Evolutionary conservation across 768 basidiomycete genomes (phyloP).

Genomic region (Trametes elegans): DNA sequence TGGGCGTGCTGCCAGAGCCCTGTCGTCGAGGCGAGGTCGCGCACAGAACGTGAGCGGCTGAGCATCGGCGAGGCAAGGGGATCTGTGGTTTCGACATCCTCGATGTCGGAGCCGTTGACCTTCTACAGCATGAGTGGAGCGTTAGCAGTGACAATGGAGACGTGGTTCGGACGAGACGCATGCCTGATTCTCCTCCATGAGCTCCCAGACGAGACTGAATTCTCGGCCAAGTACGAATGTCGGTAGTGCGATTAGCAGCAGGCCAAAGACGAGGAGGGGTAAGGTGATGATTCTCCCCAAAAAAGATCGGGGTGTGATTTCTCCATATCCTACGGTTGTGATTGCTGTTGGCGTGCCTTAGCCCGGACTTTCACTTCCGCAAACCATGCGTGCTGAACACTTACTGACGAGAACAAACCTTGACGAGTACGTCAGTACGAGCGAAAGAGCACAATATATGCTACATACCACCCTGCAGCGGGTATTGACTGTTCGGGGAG

Average conservation of each 20-base stretch:
- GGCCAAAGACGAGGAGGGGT: constrained; percentile 83
- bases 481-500: constrained; percentile 54
- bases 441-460: constrained; percentile 14
- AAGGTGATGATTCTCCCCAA: constrained; percentile 85
- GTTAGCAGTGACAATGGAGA: background rate
- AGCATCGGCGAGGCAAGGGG: constrained; percentile 20
- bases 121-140: background rate
- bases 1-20: constrained; percentile 17
- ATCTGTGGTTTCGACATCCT: constrained; percentile 17
- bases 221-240: constrained; percentile 91
- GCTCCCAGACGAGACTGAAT: constrained; percentile 89
- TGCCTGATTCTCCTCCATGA: constrained; percentile 58
- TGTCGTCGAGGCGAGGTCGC: constrained; percentile 7
- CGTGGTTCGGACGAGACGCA: constrained; percentile 23
- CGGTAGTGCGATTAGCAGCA: constrained; percentile 86
- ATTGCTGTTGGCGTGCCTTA: constrained; percentile 58
- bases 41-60: constrained; percentile 8
- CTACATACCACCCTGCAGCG: constrained; percentile 70
- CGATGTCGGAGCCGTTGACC: constrained; percentile 9
- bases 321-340: constrained; percentile 89
- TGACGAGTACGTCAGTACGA: background rate
- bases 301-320: constrained; percentile 85
- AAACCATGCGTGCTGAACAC: too few species aligned
- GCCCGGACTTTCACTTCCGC: too few species aligned
- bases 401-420: constrained; percentile 79